Conservation (phyloP, 345 rosid species). For the Populus nigra region DNA sequence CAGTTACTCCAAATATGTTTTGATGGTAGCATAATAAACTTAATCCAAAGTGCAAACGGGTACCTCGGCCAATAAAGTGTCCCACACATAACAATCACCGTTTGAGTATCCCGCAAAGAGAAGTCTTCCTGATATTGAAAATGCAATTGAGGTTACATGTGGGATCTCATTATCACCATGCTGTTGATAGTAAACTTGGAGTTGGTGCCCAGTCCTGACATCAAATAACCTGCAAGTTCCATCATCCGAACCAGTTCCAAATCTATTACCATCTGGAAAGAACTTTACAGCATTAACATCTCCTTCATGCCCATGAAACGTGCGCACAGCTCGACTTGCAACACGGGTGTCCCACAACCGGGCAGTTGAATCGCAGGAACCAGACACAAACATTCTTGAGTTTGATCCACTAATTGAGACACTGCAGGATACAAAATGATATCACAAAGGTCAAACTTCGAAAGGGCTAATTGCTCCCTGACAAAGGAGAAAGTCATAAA, state of each 20-base stretch:
- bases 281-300: conserved; percentile 88
- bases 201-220: conserved; percentile 88
- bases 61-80: conserved; percentile 90
- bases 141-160: conserved; percentile 77
- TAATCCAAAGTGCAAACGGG: background rate
- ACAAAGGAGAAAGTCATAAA: background rate
- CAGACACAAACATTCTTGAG: conserved; percentile 83
- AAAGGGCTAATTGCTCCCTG: background rate
- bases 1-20: background rate
- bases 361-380: conserved; percentile 90
- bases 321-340: conserved; percentile 90
- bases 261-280: conserved; percentile 92
- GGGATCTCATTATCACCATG: conserved; percentile 46
- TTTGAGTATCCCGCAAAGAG: conserved; percentile 83
- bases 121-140: conserved; percentile 94
- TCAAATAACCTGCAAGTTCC: conserved; percentile 97
- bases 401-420: conserved; percentile 69
- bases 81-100: conserved; percentile 89
- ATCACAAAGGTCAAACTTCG: background rate
- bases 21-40: background rate
- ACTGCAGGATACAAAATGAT: conserved; percentile 37
- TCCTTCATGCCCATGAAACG: conserved; percentile 91
- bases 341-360: conserved; percentile 94
- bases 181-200: conserved; percentile 69
- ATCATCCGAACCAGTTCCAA: conserved; percentile 94